Evolutionary conservation across 305 asterid genomes (phyloP).

Genomic region (Fraxinus albicans): DNA sequence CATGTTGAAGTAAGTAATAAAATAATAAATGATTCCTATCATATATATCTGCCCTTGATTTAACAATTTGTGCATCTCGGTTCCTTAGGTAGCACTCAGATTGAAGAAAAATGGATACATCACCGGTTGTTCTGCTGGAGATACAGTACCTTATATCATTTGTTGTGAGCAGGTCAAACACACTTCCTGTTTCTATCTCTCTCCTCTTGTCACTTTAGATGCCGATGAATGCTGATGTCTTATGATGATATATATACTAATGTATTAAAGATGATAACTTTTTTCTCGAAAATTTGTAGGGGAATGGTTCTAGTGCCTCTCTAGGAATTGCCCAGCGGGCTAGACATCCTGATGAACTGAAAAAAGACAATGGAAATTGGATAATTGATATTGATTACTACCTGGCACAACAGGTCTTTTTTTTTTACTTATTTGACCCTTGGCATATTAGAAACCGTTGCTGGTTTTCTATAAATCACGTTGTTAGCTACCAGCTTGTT

Average conservation of each 20-base stretch:
- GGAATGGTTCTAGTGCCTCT: conserved; percentile 58
- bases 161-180: conserved; percentile 84
- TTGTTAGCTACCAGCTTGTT: conserved; percentile 23
- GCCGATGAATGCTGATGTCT: conserved; percentile 3
- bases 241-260: conserved; percentile 7
- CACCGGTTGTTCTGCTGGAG: conserved; percentile 93
- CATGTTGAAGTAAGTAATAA: conserved; percentile 81
- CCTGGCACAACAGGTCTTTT: conserved; percentile 90
- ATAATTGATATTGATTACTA: conserved; percentile 91
- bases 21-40: conserved; percentile 15
- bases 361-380: conserved; percentile 72
- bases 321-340: conserved; percentile 96
- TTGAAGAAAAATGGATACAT: conserved; percentile 80
- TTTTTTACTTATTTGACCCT: conserved; percentile 14
- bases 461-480: conserved; percentile 21
- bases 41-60: conserved; percentile 10
- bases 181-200: neutral
- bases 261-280: conserved; percentile 13
- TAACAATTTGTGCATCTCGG: conserved; percentile 19
- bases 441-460: conserved; percentile 7
- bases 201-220: conserved; percentile 8
- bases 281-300: conserved; percentile 45
- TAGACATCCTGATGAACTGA: conserved; percentile 97
- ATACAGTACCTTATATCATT: conserved; percentile 88
- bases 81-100: conserved; percentile 86